phyloP scores from a whole-genome alignment of 371 early-diverging fungal species.

The Syncephalastrum monosporum region DNA sequence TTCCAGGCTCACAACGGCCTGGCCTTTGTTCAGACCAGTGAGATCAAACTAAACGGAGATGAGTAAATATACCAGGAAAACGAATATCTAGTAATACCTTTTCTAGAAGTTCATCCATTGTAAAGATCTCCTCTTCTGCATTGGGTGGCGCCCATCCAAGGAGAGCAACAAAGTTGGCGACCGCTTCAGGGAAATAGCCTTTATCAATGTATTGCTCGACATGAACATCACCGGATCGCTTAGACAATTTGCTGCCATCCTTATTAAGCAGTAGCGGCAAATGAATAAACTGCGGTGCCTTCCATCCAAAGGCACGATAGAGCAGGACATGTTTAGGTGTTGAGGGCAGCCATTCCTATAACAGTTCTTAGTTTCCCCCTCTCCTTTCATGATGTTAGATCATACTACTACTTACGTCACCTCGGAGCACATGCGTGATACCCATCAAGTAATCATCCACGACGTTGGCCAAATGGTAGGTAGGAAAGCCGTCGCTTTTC shows the following conservation, averaged over 20 bases:
- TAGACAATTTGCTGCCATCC: conserved; percentile 85
- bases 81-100: conserved; percentile 39
- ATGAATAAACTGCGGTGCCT: conserved; percentile 79
- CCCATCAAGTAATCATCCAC: conserved; percentile 92
- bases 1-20: conserved; percentile 73
- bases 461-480: conserved; percentile 95
- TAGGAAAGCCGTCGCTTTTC: conserved; percentile 92
- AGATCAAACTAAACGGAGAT: conserved; percentile 61
- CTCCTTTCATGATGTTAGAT: not conserved
- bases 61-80: not conserved
- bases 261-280: conserved; percentile 85
- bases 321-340: conserved; percentile 89
- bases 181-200: conserved; percentile 86
- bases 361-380: too few relatives aligned
- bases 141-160: conserved; percentile 83
- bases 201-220: conserved; percentile 69
- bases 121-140: conserved; percentile 41
- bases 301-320: conserved; percentile 84
- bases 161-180: conserved; percentile 87
- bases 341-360: conserved; percentile 89
- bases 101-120: conserved; percentile 64
- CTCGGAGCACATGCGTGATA: conserved; percentile 91
- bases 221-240: conserved; percentile 79
- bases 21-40: conserved; percentile 68
- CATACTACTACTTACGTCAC: conserved; percentile 57